Evolutionary conservation across 768 basidiomycete species (phyloP).

Genomic region (Boletus coccyginus): DNA sequence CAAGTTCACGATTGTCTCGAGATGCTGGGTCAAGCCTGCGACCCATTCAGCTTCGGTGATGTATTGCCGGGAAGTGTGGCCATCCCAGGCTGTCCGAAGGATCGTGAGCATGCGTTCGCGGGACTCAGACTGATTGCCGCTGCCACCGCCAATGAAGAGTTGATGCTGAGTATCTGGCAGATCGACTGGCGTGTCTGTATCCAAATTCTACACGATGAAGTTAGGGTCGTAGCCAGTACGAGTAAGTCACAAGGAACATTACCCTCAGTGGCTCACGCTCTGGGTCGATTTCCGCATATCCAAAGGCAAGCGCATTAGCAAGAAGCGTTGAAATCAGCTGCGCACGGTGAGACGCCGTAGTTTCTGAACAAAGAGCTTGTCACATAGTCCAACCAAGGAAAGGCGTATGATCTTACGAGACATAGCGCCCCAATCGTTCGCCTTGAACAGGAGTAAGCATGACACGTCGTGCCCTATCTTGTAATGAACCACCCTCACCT

Average conservation of each 20-base stretch:
- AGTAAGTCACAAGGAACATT: not conserved
- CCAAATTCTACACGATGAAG: slow-evolving; percentile 43
- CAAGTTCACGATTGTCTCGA: slow-evolving; percentile 38
- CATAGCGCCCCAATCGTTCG: slow-evolving; percentile 63
- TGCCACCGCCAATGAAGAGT: slow-evolving; percentile 32
- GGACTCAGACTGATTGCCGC: slow-evolving; percentile 11
- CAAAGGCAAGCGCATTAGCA: slow-evolving; percentile 46
- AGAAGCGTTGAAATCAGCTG: slow-evolving; percentile 42
- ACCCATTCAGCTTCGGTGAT: slow-evolving; percentile 37
- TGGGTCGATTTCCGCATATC: slow-evolving; percentile 44
- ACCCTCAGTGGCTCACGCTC: slow-evolving; percentile 52
- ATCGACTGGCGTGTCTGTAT: slow-evolving; percentile 43
- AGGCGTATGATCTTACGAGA: slow-evolving; percentile 44
- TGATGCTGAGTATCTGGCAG: slow-evolving; percentile 34
- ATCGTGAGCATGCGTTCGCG: slow-evolving; percentile 13
- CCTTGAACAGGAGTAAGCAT: slow-evolving; percentile 30
- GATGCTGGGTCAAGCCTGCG: slow-evolving; percentile 34
- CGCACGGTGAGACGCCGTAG: slow-evolving; percentile 48
- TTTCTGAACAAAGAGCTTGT: slow-evolving; percentile 34
- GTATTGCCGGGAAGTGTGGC: slow-evolving; percentile 19
- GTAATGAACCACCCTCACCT: slow-evolving; percentile 34
- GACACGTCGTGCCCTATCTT: not conserved
- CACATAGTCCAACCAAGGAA: not conserved
- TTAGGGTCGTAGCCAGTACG: not conserved
- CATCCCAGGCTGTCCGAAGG: slow-evolving; percentile 20